A percentile compares a stretch with the other conserved stretches of the same genome.
These are phyloP conservation scores for Pyrus pyrifolia DNA, from an alignment of 306 rosid genomes.

Conservation along the genomic window DNA sequence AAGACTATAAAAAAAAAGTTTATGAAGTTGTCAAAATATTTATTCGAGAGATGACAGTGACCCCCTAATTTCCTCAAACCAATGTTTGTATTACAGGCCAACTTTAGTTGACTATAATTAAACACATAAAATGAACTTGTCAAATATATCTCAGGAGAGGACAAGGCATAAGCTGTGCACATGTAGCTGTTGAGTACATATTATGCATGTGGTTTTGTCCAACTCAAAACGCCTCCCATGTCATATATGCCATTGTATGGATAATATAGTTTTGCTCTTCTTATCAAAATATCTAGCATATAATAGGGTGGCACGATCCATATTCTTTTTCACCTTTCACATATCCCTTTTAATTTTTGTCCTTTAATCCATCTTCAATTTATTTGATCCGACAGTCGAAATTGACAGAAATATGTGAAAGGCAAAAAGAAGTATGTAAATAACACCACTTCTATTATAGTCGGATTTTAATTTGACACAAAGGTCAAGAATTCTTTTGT, in stretches of 20 bases:
- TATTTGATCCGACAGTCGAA: rapidly evolving
- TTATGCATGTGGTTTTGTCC: not conserved
- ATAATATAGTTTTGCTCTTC: too few species aligned
- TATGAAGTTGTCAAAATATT: not conserved
- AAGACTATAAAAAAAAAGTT: not conserved
- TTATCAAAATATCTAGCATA: too few species aligned
- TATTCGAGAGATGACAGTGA: not conserved
- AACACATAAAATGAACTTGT: not conserved
- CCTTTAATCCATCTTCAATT: too few species aligned
- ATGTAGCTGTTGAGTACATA: not conserved
- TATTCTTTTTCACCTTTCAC: too few species aligned
- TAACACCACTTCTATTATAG: too few species aligned
- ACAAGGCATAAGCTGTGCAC: not conserved
- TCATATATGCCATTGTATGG: not conserved
- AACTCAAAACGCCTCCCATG: not conserved
- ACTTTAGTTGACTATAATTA: not conserved
- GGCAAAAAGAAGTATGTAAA: rapidly evolving
- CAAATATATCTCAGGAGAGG: not conserved
- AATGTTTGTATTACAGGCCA: not conserved
- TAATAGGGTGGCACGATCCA: too few species aligned
- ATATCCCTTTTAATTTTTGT: too few species aligned
- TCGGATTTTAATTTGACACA: too few species aligned
- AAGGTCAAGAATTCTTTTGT: too few species aligned
- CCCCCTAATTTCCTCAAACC: not conserved
- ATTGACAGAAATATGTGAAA: too few species aligned